These are phyloP conservation scores for Ilex aquifolium DNA, from an alignment of 257 asterid genomes.

Conservation along the genomic window DNA sequence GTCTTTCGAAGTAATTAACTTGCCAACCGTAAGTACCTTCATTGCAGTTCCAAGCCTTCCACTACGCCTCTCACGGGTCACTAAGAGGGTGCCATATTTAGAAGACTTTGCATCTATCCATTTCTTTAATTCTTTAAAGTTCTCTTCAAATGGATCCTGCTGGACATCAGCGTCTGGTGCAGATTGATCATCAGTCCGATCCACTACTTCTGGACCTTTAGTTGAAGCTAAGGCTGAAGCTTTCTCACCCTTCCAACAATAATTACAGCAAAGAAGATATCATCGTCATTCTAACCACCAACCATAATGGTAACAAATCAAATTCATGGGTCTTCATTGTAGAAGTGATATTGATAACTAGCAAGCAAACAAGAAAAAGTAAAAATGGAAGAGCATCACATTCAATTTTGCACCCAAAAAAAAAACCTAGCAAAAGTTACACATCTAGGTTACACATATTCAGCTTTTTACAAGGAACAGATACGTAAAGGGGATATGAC, in stretches of 20 bases:
- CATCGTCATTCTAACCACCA: conserved; percentile 5
- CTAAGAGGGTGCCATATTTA: conserved; percentile 59
- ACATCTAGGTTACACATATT: neutral
- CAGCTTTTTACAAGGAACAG: no score
- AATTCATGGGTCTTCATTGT: neutral
- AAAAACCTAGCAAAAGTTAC: neutral
- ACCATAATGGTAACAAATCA: neutral
- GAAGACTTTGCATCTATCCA: conserved; percentile 85
- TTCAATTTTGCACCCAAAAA: neutral
- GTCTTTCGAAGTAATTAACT: no score
- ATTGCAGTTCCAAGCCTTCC: conserved; percentile 83
- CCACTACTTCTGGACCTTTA: conserved; percentile 1
- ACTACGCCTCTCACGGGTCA: conserved; percentile 62
- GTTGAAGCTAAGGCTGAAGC: conserved; percentile 1
- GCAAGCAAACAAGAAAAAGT: neutral
- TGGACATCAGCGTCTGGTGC: conserved; percentile 31
- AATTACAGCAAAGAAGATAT: conserved; percentile 8
- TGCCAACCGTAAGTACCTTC: conserved; percentile 46
- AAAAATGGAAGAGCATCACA: neutral
- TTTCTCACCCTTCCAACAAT: conserved; percentile 36
- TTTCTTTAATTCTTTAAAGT: conserved; percentile 79
- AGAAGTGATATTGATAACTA: neutral
- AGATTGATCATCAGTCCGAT: conserved; percentile 27
- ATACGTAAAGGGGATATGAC: no score
- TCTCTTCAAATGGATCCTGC: conserved; percentile 63